Evolutionary conservation across 83 land plant genomes (phyloP).

Genomic region (Larix sibirica): DNA sequence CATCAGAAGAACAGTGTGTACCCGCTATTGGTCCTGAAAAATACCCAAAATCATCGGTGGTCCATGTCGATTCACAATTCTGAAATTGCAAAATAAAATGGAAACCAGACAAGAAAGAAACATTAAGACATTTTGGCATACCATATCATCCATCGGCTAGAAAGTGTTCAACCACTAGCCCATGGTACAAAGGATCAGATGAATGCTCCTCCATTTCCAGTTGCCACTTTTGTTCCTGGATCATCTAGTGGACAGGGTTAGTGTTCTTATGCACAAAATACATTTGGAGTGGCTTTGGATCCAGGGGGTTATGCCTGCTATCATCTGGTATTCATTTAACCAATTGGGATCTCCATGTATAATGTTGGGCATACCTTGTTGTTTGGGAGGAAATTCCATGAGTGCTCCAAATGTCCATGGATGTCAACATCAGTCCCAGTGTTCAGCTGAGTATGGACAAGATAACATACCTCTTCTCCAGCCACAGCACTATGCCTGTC

Average conservation of each 20-base stretch:
- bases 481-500: background rate
- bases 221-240: background rate
- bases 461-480: background rate
- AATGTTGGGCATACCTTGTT: background rate
- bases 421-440: slow-evolving; percentile 7
- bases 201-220: background rate
- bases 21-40: background rate
- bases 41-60: background rate
- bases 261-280: slow-evolving; percentile 2
- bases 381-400: background rate
- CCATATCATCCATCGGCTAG: background rate
- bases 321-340: slow-evolving; percentile 1
- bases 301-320: slow-evolving; percentile 6
- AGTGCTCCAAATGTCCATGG: background rate
- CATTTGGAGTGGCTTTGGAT: background rate
- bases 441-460: background rate
- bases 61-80: background rate
- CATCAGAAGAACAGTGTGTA: slow-evolving; percentile 13
- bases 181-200: background rate
- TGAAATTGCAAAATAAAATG: background rate
- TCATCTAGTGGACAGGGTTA: slow-evolving; percentile 1
- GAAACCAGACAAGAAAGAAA: background rate
- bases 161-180: background rate
- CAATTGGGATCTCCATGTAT: background rate
- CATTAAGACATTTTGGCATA: background rate